Base-by-base conservation (phyloP, 2,329 filamentous ascomycete genomes). In the Cladosporium oxysporum region DNA sequence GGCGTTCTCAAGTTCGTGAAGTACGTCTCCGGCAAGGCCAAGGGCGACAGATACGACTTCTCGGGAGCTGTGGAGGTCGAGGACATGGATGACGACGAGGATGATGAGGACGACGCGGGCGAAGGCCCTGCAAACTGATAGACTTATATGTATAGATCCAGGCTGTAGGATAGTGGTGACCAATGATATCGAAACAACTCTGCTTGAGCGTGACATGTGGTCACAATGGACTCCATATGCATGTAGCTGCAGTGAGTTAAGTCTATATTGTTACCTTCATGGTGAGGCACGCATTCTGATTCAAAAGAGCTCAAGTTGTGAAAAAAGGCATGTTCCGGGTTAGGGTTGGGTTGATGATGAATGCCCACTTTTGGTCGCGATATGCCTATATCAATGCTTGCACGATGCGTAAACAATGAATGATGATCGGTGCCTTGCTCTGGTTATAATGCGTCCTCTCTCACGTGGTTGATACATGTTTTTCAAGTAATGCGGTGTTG, bases 1-100 rank as follows among this genome's bases (percentile, higher is more conserved):
- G 93, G 92, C 16, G 90, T 91, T 16, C 83, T 99, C 75, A 90
- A 92, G 77, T 99, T 99, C 76, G 93, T 98, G 74, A 99, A 98
- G 83, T 99, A 98, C 77, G 90, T 99, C 26, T 96, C 91, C 78
- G 84, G 84, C 67, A 87, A 85, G 60, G 95, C 95, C 8, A 87
- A 87, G 74, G 95, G 95, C 0, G 95, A 98, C 79, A 85, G 95
- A 52, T 98, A 93, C 92, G 95, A 99, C 80, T 84, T 98, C 59
- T 90, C 88, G 57, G 95, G 88, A 0, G 88, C 88, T 37, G 92
- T 91, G 77, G 91, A 90, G 28, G 89, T 97, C 35, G 69, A 72
- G 58, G 71, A 69, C 53, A 74, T 76, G 8, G 78, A 76, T 16
- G 83, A 84, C 61, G 84, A 84, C 69, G 85, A 84, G 14, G 84